Base-by-base conservation (phyloP, 2,329 filamentous ascomycete species). In the Onygenales sp. region DNA sequence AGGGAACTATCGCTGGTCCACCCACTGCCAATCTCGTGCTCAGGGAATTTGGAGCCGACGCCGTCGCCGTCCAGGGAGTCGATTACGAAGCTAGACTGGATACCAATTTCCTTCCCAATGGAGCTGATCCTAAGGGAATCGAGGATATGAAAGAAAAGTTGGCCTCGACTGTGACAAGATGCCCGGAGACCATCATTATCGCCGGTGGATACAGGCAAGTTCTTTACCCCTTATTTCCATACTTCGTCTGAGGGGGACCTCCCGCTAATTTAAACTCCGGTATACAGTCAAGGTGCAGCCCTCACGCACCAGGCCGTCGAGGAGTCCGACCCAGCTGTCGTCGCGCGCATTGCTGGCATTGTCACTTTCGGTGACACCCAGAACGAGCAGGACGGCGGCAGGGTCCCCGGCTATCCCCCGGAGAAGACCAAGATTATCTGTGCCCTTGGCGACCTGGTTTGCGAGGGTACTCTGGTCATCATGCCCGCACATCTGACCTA, bases 381-480 rank as follows among this genome's bases (percentile, higher is more conserved):
- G 53, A 70, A 69, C 39, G 53, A 57, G 52, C 62, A 70, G 58
- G 70, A 74, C 55, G 61, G 63, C 14, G 64, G 67, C 40, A 66
- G 67, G 53, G 73, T 74, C 40, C 64, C 68, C 2, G 64, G 66
- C 40, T 74, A 72, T 58, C 67, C 69, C n/a, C 59, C 65, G 47
- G 67, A 67, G 4, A 74, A 75, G 62, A 67, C 67, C 27, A 67
- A 74, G 57, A 73, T 77, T 13, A 70, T 75, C 40, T 80, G 77
- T 52, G 70, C 74, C 49, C 49, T 59, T 5, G 75, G 73, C 0
- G 77, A 80, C 55, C 55, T 72, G 45, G 77, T 80, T 13, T 80
- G 77, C 57, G 53, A 63, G 2, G 74, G 75, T 21, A 73, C 71
- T 2, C 61, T 77, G 52, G 63, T 71, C 40, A 63, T 75, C 13